Evolutionary conservation across 495 filamentous ascomycete genomes (phyloP), one percentile per base, ranked within the genome.

Genomic region (Aspergillus avenaceus): DNA sequence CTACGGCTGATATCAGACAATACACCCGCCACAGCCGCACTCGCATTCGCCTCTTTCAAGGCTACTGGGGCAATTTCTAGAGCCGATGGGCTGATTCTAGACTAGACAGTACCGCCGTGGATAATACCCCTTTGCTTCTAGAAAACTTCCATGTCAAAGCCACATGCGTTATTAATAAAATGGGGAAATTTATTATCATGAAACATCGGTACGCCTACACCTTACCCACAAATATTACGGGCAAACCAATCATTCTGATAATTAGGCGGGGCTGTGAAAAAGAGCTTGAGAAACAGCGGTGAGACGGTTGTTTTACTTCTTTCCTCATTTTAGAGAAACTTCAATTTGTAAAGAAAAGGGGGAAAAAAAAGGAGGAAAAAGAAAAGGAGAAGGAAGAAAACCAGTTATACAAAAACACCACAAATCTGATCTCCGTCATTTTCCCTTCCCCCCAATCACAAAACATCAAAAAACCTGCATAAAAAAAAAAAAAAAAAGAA

Each of bases 121-220:
- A 34, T 22, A 46, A 3, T 36, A 21, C 34, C 52, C 47, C 45
- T 22, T 43, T 34, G 19, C 19, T 49, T 49, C 47, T 32, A 49
- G 47, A 52, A 49, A 40, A 43, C 31, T 42, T 49, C 48, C 41
- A 53, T 53, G 50, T 49, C 13, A 25, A 19, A 6, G 41, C 12
- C 40, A 19, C 4, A 34, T 47, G 26, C n/a, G 12, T 8, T 18
- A 37, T 24, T 37, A 19, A 28, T 28, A 28, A 44, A 6, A 31
- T 16, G 42, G 42, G 21, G 26, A 1, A 18, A 29, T 29, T 45
- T 29, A 45, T 45, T 7, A 45, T 45, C 26, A 32, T 45, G 42
- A 47, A 47, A 47, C 45, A 18, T 38, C 14, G 34, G 34, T 26
- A 29, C 31, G 31, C 42, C 14, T 16, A 25, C 19, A 45, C 26